These are phyloP conservation scores for Megacollybia platyphylla DNA, from an alignment of 1,284 basidiomycete genomes.

Conservation along the genomic window DNA sequence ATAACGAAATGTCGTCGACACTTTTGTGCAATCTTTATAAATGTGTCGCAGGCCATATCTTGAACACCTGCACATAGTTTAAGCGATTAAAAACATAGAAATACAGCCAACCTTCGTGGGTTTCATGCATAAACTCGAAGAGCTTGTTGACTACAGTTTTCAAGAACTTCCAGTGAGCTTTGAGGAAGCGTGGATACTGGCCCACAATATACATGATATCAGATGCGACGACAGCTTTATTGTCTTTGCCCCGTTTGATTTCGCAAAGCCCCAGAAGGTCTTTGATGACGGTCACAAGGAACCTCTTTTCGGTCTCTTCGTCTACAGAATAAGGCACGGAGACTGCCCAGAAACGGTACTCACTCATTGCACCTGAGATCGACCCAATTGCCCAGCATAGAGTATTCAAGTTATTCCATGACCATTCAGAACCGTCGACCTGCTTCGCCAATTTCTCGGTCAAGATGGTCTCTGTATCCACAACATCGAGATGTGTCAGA, in stretches of 20 bases:
- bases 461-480: slow-evolving; percentile 93
- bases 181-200: slow-evolving; percentile 98
- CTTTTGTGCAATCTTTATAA: slow-evolving; percentile 99
- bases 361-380: slow-evolving; percentile 98
- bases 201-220: slow-evolving; percentile 99
- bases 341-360: slow-evolving; percentile 14
- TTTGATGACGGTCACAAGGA: slow-evolving; percentile 98
- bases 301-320: slow-evolving; percentile 98
- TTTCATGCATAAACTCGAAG: slow-evolving; percentile 99
- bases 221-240: slow-evolving; percentile 98
- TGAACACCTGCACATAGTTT: slow-evolving; percentile 67
- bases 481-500: slow-evolving; percentile 93
- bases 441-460: slow-evolving; percentile 96
- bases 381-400: slow-evolving; percentile 99
- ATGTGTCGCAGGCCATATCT: slow-evolving; percentile 99
- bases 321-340: slow-evolving; percentile 31
- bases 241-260: slow-evolving; percentile 99
- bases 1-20: slow-evolving; percentile 98
- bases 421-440: slow-evolving; percentile 97
- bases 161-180: slow-evolving; percentile 99
- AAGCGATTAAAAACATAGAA: slow-evolving; percentile 3
- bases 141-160: slow-evolving; percentile 99
- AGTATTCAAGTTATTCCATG: slow-evolving; percentile 98
- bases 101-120: slow-evolving; percentile 72
- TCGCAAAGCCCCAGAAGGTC: slow-evolving; percentile 94